phyloP scores from a whole-genome alignment of 2,329 filamentous ascomycete genomes.

The Colletotrichum karsti region DNA sequence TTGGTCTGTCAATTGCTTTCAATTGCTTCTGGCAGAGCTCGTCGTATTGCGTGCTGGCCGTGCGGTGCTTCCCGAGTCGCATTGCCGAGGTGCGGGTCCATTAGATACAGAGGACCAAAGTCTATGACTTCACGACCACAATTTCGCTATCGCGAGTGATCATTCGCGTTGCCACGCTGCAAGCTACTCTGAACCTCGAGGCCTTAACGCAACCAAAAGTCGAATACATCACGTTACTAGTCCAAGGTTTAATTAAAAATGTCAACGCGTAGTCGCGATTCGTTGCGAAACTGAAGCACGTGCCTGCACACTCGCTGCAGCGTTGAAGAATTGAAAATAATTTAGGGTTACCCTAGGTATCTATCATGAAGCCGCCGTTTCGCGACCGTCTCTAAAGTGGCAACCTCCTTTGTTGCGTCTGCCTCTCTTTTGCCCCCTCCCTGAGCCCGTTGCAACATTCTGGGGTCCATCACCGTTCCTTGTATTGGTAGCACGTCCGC shows the following conservation, averaged over 20 bases:
- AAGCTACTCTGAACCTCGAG: background rate
- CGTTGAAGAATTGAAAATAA: slow-evolving; percentile 5
- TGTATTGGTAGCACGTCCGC: background rate
- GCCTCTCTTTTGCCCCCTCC: background rate
- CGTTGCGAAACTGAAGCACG: background rate
- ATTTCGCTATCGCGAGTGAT: background rate
- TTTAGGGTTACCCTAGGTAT: slow-evolving; percentile 17
- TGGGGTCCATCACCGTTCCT: background rate
- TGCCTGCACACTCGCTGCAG: background rate
- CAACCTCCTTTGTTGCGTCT: background rate
- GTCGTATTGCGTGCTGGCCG: background rate
- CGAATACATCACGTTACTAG: background rate
- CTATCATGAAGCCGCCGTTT: slow-evolving; percentile 6
- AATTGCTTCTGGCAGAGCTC: background rate
- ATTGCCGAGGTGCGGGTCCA: slow-evolving; percentile 14
- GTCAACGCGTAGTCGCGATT: background rate
- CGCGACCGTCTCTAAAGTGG: background rate
- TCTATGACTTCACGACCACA: slow-evolving; percentile 25
- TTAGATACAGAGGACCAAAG: slow-evolving; percentile 10
- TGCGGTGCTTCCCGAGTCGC: slow-evolving; percentile 4
- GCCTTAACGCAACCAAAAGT: background rate
- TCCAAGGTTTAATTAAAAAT: background rate
- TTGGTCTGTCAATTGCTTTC: background rate
- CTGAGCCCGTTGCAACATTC: background rate
- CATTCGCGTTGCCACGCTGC: background rate